Evolutionary conservation across 2,329 filamentous ascomycete species (phyloP).

Genomic region (Pseudocercospora macadamiae): DNA sequence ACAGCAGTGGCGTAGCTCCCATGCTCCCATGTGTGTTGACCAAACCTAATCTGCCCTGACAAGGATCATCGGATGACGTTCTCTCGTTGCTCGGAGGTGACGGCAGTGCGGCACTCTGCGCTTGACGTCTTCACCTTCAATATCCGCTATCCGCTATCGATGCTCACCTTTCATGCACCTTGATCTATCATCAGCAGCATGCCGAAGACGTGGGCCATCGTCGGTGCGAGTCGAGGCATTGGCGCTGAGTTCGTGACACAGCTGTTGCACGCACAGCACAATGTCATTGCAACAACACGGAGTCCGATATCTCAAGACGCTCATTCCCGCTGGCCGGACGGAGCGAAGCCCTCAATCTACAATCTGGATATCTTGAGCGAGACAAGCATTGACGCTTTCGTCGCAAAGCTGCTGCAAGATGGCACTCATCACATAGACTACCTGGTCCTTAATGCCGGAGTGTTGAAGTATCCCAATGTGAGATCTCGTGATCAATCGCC

Average conservation of each 20-base stretch:
- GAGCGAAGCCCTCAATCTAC: not conserved
- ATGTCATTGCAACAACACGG: slow-evolving; percentile 57
- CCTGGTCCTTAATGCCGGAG: slow-evolving; percentile 61
- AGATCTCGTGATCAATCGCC: slow-evolving; percentile 26
- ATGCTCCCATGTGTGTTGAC: not conserved
- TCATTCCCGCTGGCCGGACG: slow-evolving; percentile 1
- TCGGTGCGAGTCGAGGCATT: slow-evolving; percentile 53
- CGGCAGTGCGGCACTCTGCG: not conserved
- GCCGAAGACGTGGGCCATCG: slow-evolving; percentile 50
- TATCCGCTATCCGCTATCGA: not conserved
- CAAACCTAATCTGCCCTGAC: slow-evolving; percentile 2
- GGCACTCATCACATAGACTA: slow-evolving; percentile 48
- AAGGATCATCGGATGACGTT: not conserved
- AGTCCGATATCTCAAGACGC: slow-evolving; percentile 32
- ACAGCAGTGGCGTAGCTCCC: not conserved
- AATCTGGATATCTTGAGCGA: slow-evolving; percentile 1
- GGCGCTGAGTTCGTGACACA: slow-evolving; percentile 58
- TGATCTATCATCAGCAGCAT: slow-evolving; percentile 24
- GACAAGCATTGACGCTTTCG: slow-evolving; percentile 13
- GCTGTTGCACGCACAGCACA: slow-evolving; percentile 50
- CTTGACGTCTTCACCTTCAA: not conserved
- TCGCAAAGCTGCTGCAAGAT: slow-evolving; percentile 14
- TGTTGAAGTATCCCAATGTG: slow-evolving; percentile 61
- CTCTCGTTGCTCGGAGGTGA: no score
- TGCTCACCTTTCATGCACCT: not conserved